These are phyloP conservation scores for Cryptosporidium muris DNA, from an alignment of 169 alveolate genomes.

Conservation along the genomic window DNA sequence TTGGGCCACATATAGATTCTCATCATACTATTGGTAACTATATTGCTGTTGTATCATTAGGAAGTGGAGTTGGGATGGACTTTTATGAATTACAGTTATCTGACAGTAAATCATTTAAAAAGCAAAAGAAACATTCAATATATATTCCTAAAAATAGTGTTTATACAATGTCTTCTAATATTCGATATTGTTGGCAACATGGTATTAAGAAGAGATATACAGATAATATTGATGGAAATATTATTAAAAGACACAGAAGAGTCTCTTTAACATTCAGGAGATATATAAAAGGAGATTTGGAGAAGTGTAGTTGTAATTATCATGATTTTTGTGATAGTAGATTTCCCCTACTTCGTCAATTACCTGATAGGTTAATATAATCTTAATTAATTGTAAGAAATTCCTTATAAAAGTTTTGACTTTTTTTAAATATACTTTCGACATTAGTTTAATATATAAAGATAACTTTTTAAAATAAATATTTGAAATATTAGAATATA, in stretches of 20 bases:
- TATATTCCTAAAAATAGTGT: conserved; percentile 50
- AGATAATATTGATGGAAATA: conserved; percentile 16
- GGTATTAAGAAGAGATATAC: conserved; percentile 40
- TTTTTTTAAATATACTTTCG: too few species aligned
- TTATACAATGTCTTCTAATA: conserved; percentile 28
- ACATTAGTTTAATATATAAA: too few species aligned
- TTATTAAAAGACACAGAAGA: neutral
- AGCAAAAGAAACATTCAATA: neutral
- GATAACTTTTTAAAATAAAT: too few species aligned
- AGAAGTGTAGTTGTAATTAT: conserved; percentile 22
- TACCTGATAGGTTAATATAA: conserved; percentile 27
- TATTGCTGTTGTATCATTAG: conserved; percentile 39
- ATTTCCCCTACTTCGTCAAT: neutral
- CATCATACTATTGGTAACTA: conserved; percentile 48
- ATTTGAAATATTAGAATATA: too few species aligned
- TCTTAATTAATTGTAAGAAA: too few species aligned
- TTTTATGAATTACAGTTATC: conserved; percentile 2
- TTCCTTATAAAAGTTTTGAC: too few species aligned
- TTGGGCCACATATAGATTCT: conserved; percentile 60
- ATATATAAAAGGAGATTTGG: neutral
- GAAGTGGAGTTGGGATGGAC: conserved; percentile 35
- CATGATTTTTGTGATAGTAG: conserved; percentile 43
- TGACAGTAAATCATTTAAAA: neutral
- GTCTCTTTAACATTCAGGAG: conserved; percentile 34
- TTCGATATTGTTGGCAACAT: conserved; percentile 50